Percentiles rank a stretch among this genome's conserved stretches.
Evolutionary conservation across 2,329 filamentous ascomycete genomes (phyloP).

Genomic region (Fusarium nelsonii): DNA sequence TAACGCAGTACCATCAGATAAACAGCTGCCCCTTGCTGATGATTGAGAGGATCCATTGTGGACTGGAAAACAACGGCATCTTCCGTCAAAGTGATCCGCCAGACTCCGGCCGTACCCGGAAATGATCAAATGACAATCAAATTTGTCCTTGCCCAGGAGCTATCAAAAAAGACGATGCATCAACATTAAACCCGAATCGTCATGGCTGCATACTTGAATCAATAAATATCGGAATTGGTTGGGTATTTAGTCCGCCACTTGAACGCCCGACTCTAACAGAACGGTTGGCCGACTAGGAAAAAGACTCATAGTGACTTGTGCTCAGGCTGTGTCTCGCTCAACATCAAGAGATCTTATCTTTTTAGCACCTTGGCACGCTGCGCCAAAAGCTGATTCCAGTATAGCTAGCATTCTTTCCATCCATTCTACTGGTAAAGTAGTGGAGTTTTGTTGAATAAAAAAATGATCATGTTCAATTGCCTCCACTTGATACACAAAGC

Average conservation of each 20-base stretch:
- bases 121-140: too few species aligned
- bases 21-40: too few species aligned
- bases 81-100: too few species aligned
- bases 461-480: neutral
- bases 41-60: too few species aligned
- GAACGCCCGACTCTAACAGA: neutral
- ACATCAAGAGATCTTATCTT: neutral
- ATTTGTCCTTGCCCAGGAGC: neutral
- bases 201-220: neutral
- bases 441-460: neutral
- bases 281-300: neutral
- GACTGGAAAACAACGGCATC: too few species aligned
- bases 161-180: neutral
- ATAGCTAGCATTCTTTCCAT: neutral
- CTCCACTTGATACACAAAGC: neutral
- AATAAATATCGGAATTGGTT: neutral
- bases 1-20: too few species aligned
- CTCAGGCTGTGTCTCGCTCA: neutral
- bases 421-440: neutral
- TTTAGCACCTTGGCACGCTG: constrained; percentile 1
- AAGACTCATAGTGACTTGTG: neutral
- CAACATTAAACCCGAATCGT: neutral
- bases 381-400: neutral
- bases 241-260: neutral
- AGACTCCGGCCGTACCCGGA: too few species aligned